Base-by-base conservation (phyloP, 179 eudicot species). In the Silene noctiflora region DNA sequence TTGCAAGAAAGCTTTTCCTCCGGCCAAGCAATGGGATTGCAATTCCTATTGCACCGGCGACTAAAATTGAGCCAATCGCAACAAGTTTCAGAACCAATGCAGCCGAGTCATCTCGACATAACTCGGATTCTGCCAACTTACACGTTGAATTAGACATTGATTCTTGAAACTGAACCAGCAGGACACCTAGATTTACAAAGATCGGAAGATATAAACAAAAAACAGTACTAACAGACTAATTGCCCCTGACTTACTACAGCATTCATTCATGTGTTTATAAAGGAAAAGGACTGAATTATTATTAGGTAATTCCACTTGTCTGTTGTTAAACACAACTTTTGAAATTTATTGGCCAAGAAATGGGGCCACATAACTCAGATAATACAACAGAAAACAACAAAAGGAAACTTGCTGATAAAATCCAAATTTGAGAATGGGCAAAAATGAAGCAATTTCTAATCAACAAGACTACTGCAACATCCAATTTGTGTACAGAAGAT, bases 21-120 rank as follows among this genome's bases (percentile, higher is more conserved):
- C 82, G 79, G 1, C 87, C 89, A 19, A 86, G 53, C 25, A 82
- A 69, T 3, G 89, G 90, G 35, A 87, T 80, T 0, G 86, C 81
- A 8, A 86, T 85, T 0, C 90, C 90, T 2, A 86, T 66, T 5
- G 82, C 81, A 2, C 88, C 85, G 7, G 85, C 85, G 6, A 80
- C 77, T 0, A 87, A 67, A 60, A 87, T 87, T 0, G 86, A 78
- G 0, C 69, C 76, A 20, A 87, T 83, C n/a, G 90, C 90, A 10
- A 83, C 46, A 0, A 87, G 76, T 58, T 87, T 87, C 14, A 83
- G 53, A 1, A 71, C 53, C 27, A 85, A 72, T 3, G 88, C 83
- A 0, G 83, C 80, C 1, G 86, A 4, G 46, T 85, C 84, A 21
- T 85, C 86, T 1, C 88, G 81, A 68, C 88, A 85, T 46, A 78